Conservation (phyloP, 2,329 filamentous ascomycete species). For the Thelonectria olida region DNA sequence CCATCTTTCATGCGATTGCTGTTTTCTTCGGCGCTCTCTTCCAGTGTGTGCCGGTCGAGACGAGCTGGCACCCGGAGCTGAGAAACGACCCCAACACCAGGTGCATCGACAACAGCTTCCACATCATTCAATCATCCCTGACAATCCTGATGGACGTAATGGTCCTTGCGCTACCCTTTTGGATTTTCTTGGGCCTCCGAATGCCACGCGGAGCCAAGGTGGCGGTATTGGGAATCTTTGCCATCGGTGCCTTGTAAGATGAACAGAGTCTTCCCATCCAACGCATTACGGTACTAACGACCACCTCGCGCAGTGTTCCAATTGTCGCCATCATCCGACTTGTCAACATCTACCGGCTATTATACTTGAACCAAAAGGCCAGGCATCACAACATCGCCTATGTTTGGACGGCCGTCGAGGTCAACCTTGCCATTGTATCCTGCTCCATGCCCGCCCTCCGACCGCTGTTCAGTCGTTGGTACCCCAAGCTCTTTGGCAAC, state of each 20-base stretch:
- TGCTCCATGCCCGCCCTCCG: constrained; percentile 47
- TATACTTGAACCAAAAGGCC: constrained; percentile 15
- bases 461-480: constrained; percentile 45
- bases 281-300: not conserved
- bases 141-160: constrained; percentile 54
- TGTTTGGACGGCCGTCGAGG: constrained; percentile 47
- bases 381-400: constrained; percentile 43
- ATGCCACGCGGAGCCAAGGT: constrained; percentile 50
- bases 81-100: constrained; percentile 35
- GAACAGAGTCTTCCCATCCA: not conserved
- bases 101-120: constrained; percentile 46
- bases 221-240: constrained; percentile 51
- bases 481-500: constrained; percentile 41
- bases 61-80: constrained; percentile 42
- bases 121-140: constrained; percentile 47
- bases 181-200: constrained; percentile 51
- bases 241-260: constrained; percentile 48
- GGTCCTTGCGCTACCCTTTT: constrained; percentile 50
- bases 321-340: constrained; percentile 43
- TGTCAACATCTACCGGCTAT: constrained; percentile 32
- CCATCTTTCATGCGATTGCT: constrained; percentile 44
- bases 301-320: constrained; percentile 37
- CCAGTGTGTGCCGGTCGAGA: constrained; percentile 50
- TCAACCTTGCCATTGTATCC: constrained; percentile 48
- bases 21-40: constrained; percentile 51